These are phyloP conservation scores for Lichtheimia ornata DNA, from an alignment of 371 early-diverging fungal genomes.

Conservation along the genomic window DNA sequence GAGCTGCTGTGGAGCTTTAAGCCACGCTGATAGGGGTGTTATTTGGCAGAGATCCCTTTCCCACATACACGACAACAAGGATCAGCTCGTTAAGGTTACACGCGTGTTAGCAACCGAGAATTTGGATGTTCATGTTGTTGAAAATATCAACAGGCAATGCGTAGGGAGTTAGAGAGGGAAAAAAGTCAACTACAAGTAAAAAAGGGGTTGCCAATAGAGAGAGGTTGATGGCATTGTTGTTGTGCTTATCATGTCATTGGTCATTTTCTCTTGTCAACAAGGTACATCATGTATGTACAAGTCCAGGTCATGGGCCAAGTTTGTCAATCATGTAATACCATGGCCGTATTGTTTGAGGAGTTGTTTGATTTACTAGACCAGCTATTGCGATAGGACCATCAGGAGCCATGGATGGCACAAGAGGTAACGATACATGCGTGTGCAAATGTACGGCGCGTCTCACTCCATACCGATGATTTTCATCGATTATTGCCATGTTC, in stretches of 20 bases:
- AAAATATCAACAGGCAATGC: constrained; percentile 90
- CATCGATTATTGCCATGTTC: too few relatives aligned
- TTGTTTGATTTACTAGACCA: constrained; percentile 95
- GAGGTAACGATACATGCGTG: constrained; percentile 97
- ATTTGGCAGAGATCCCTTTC: constrained; percentile 98
- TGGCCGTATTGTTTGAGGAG: constrained; percentile 79
- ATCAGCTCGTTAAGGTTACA: constrained; percentile 98
- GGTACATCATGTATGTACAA: constrained; percentile 76
- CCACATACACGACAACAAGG: constrained; percentile 98
- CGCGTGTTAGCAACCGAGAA: constrained; percentile 95
- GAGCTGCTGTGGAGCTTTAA: constrained; percentile 84
- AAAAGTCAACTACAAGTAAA: not conserved
- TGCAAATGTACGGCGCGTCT: not conserved
- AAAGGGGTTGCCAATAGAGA: not conserved
- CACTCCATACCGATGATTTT: too few relatives aligned
- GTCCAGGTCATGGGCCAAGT: constrained; percentile 92
- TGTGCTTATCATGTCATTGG: constrained; percentile 1
- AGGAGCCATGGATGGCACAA: constrained; percentile 91
- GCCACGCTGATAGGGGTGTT: constrained; percentile 98
- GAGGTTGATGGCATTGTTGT: not conserved
- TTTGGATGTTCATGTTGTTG: constrained; percentile 83
- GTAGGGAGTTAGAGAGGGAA: constrained; percentile 62
- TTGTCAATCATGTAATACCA: constrained; percentile 87
- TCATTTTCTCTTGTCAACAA: not conserved
- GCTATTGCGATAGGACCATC: constrained; percentile 96